phyloP scores from a whole-genome alignment of 2,329 filamentous ascomycete genomes.

The Phyllosticta ampelicida region DNA sequence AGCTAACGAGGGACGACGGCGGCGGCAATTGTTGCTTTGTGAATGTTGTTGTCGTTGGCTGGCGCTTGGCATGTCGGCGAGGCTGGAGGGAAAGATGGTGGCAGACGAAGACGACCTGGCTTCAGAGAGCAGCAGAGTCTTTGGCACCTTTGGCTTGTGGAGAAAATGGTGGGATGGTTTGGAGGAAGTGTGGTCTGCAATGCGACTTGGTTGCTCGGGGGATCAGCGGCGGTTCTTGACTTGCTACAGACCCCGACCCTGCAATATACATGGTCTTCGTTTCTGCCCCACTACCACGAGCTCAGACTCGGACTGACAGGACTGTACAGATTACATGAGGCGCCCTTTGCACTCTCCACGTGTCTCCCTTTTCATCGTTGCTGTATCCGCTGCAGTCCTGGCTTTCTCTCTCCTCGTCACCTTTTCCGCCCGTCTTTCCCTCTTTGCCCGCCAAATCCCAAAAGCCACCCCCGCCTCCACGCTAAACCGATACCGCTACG shows the following conservation, averaged over 20 bases:
- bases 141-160: background rate
- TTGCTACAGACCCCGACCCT: background rate
- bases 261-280: background rate
- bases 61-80: background rate
- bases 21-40: background rate
- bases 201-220: conserved; percentile 3
- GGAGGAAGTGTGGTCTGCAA: background rate
- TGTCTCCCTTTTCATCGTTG: conserved; percentile 19
- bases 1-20: background rate
- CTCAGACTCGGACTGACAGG: conserved; percentile 1
- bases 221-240: conserved; percentile 6
- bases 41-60: background rate
- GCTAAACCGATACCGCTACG: conserved; percentile 6
- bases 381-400: conserved; percentile 20
- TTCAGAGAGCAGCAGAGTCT: background rate
- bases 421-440: conserved; percentile 15
- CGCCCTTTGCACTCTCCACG: conserved; percentile 3
- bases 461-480: conserved; percentile 12
- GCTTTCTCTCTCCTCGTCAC: conserved; percentile 14
- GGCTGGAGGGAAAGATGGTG: background rate
- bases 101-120: background rate
- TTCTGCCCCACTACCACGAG: conserved; percentile 10
- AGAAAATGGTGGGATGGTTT: background rate
- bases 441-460: conserved; percentile 10
- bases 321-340: conserved; percentile 8